phyloP scores from a whole-genome alignment of 2,329 filamentous ascomycete genomes.

The Tolypocladium inflatum region DNA sequence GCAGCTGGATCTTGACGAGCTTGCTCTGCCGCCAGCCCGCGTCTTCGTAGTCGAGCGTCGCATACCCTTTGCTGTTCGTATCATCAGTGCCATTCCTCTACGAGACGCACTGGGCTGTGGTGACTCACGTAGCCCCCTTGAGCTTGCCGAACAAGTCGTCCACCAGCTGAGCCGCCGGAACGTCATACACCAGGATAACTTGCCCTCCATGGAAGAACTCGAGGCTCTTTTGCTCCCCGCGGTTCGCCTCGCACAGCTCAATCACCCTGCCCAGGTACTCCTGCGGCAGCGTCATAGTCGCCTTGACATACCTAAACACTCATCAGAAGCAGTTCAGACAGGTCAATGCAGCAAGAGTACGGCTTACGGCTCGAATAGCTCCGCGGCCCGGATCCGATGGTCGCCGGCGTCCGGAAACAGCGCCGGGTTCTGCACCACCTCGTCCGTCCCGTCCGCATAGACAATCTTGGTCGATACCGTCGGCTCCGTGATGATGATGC shows the following conservation, averaged over 20 bases:
- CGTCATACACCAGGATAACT: conserved; percentile 86
- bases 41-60: conserved; percentile 93
- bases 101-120: not conserved
- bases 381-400: conserved; percentile 31
- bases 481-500: conserved; percentile 93
- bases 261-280: conserved; percentile 93
- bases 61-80: conserved; percentile 63
- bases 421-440: conserved; percentile 75
- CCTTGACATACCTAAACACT: conserved; percentile 53
- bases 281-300: conserved; percentile 84
- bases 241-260: conserved; percentile 83
- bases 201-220: conserved; percentile 89
- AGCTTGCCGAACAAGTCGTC: conserved; percentile 97
- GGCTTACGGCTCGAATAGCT: conserved; percentile 41
- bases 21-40: conserved; percentile 74
- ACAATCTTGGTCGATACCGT: conserved; percentile 85
- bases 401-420: conserved; percentile 68
- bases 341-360: no score
- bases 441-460: conserved; percentile 67
- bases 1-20: conserved; percentile 80
- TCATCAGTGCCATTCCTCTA: not conserved
- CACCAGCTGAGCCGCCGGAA: conserved; percentile 82
- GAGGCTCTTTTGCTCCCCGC: conserved; percentile 77
- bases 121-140: conserved; percentile 65
- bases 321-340: not conserved